A percentile compares a stretch with the other conserved stretches of the same genome.
phyloP scores from a whole-genome alignment of 2,329 filamentous ascomycete genomes.

The Fusarium citri region DNA sequence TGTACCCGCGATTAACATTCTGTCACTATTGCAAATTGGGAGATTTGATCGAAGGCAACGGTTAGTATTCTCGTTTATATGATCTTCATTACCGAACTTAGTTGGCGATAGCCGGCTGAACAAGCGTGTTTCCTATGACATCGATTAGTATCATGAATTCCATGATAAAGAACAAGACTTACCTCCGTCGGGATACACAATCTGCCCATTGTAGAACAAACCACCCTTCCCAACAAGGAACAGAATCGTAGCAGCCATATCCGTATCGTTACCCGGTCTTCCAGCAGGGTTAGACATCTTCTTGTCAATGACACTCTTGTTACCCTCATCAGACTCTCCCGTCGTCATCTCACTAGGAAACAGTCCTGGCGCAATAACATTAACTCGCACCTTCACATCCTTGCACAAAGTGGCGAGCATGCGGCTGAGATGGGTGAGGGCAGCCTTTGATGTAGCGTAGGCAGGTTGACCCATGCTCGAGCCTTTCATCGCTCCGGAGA shows the following conservation, averaged over 20 bases:
- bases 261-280: background rate
- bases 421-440: conserved; percentile 8
- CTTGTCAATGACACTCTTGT: conserved; percentile 3
- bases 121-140: background rate
- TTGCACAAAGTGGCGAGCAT: conserved; percentile 15
- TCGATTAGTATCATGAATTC: background rate
- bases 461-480: conserved; percentile 5
- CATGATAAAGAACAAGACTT: rapidly evolving
- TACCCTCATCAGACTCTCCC: background rate
- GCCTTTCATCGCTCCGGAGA: background rate
- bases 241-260: conserved; percentile 12
- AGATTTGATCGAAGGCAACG: no score
- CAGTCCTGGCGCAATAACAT: background rate
- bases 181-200: conserved; percentile 12
- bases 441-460: conserved; percentile 11
- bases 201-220: conserved; percentile 13
- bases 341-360: conserved; percentile 19
- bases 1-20: no score
- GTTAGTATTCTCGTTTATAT: no score
- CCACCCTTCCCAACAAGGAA: conserved; percentile 16
- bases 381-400: conserved; percentile 13
- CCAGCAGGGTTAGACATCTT: conserved; percentile 12
- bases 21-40: background rate
- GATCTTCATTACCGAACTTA: no score
- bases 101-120: conserved; percentile 1